Base-by-base conservation (phyloP, 306 rosid species). In the Arachis stenosperma region DNA sequence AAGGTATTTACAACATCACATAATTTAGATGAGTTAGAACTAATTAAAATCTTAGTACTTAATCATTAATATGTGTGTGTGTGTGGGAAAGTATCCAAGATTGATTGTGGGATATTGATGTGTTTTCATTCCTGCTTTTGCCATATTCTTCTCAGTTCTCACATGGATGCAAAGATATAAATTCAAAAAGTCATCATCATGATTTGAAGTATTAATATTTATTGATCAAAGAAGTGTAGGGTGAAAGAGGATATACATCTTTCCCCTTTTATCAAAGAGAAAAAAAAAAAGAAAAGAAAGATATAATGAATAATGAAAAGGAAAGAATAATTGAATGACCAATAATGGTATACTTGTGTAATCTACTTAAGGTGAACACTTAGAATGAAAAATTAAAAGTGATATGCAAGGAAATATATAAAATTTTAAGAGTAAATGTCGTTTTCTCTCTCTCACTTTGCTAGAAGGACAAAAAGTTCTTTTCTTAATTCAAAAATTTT, bases 61-160 rank as follows among this genome's bases (percentile, higher is more conserved):
- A 15, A 22, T 22, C 27, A 22, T 22, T 22, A 22, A 22, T 22
- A 22, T 6, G 11, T 40, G 42, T 2, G 42, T 2, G 15, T 33
- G 36, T 48, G 74, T 58, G 44, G 80, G 74, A 42, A 65, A 58
- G 63, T 61, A 65, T 61, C 11, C 57, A 39, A 5, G 30, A 0
- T 36, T 51, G 17, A 7, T 75, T 52, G 69, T 78, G 81, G 80
- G 82, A 80, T 39, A 55, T 69, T 76, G 88, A 81, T 71, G 84
- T 73, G 88, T 22, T 22, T 22, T 22, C 61, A 3, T 50, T 4
- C 43, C 59, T 60, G 6, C 8, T 29, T 61, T 61, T 37, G 22
- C 29, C 69, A 63, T 30, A 56, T 70, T 29, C 1, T 22, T 22
- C 27, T 22, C 27, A 22, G 13, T 37, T 56, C 39, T 46, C 54